Base-by-base conservation (phyloP, 2,329 filamentous ascomycete genomes). In the Talaromyces verruculosus region DNA sequence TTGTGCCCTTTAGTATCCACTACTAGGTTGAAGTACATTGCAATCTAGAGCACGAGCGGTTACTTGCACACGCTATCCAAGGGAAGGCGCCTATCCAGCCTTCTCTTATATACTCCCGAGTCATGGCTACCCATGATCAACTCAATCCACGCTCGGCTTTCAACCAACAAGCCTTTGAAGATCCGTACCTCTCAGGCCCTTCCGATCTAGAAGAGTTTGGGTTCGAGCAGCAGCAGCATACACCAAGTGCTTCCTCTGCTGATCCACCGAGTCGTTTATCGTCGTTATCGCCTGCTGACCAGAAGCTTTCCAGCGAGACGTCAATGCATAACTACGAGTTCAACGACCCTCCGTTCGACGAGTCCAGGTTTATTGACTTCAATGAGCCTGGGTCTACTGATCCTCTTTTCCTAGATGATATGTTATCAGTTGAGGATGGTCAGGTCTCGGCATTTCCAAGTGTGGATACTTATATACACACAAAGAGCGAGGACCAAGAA, bases 181-280 rank as follows among this genome's bases (percentile, higher is more conserved):
- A 80, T 61, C 75, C 77, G 25, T 80, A 79, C 68, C 75, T 81
- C 7, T 76, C 77, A 15, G 72, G 76, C 10, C 72, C 76, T 7
- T 74, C 75, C 10, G 76, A 77, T 65, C 76, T 72, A 2, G 79
- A 81, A 41, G 77, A 80, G 69, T 76, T 80, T 55, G 57, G 51
- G 25, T 35, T 66, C 11, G 65, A 60, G 15, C 60, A 60, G 22
- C 55, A 60, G 22, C 55, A 63, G 5, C 65, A 58, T 25, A 66
- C 65, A 19, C 55, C 65, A 45, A 59, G 60, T 47, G 61, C 11
- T 19, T 63, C 65, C 15, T 58, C 61, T 39, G 60, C 47, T 19
- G 65, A 53, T 7, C 65, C 43, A 8, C 49, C 49, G 8, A 65
- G 59, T 57, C 71, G 72, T 49, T 72, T 74, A n/a, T 68, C 72